Evolutionary conservation across 1,139 yeast species (phyloP), one percentile per base, ranked within the genome.

Genomic region (Protomyces pachydermus): DNA sequence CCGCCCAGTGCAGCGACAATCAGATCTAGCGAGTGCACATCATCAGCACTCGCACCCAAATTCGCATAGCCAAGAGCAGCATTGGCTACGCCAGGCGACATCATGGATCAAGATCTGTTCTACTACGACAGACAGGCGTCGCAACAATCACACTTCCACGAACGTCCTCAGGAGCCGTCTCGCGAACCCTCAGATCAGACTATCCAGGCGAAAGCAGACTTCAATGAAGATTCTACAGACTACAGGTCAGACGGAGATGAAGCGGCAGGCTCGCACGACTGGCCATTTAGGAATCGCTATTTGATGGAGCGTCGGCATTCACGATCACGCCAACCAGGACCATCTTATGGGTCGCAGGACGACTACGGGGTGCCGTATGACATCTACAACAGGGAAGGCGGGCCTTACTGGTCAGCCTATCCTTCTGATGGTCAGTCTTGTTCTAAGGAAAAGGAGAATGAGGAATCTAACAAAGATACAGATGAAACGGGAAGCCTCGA

Each of bases 401-500:
- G 12, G 12, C 23, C 25, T 18, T 6, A n/a, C 20, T 42, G 48
- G 48, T 42, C 48, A 10, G 12, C 23, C 48, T 42, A 42, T 42
- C 48, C 48, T 12, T 42, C 48, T 16, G 48, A 42, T 18, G 48
- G 48, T 42, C 6, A 10, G 48, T 16, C 6, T 5, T 12, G n/a
- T 2, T 14, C 10, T 2, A 38, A 38, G 2, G 42, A 16, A 28
- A 28, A 28, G 4, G 32, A 14, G 42, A 38, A 9, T 38, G 42
- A 38, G 16, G 48, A 20, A n/a, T 42, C 54, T 57, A 10, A 50
- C 50, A 25, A 20, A n/a, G 23, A 2, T 14, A 3, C 45, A 58
- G 62, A 52, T n/a, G 62, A 58, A 20, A 25, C 48, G 8, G 34
- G 34, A 14, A 58, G 62, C 32, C 62, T 58, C 10, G 56, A 58